Base-by-base conservation (phyloP, 345 rosid species). In the Gossypium raimondii region DNA sequence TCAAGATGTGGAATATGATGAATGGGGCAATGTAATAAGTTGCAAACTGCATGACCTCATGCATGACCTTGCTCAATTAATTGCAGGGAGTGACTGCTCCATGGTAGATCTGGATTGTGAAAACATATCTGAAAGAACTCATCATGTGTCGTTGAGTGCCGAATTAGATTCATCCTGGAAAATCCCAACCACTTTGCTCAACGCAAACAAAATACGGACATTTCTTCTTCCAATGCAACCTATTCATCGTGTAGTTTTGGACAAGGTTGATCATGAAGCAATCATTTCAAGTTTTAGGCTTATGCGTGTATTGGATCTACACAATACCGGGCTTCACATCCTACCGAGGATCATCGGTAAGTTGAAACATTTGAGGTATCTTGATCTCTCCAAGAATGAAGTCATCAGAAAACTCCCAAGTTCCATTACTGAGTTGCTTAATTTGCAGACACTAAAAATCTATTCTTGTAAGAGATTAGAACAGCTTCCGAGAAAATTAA, bases 11-110 rank as follows among this genome's bases (percentile, higher is more conserved):
- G 27, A 11, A 24, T 27, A 64, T 56, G 80, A 78, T 69, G 10
- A 2, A 10, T 72, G 45, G 38, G 77, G 76, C 1, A 52, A 66
- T 16, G 12, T 61, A 25, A 2, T 1, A 63, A 68, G 18, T 38
- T 67, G 75, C 45, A 76, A 68, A 70, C 73, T 76, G 77, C 75
- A 80, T 63, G 78, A 78, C 63, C 53, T 77, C 7, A 74, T 77
- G 76, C 81, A 78, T 55, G 75, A 77, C 13, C 74, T 81, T 69
- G 78, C 83, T 16, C 34, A 22, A 24, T 3, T 4, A 17, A 73
- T 81, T 8, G 73, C 73, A 17, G 68, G 81, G 9, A 6, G 22
- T 0, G 58, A 68, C 50, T 6, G 67, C 62, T 43, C 14, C 20
- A 69, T 6, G 66, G 12, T 55, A 17, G 67, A 8, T 5, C 16